Evolutionary conservation across 495 filamentous ascomycete genomes (phyloP), one percentile per base, ranked within the genome.

Genomic region (Aspergillus indologenus): DNA sequence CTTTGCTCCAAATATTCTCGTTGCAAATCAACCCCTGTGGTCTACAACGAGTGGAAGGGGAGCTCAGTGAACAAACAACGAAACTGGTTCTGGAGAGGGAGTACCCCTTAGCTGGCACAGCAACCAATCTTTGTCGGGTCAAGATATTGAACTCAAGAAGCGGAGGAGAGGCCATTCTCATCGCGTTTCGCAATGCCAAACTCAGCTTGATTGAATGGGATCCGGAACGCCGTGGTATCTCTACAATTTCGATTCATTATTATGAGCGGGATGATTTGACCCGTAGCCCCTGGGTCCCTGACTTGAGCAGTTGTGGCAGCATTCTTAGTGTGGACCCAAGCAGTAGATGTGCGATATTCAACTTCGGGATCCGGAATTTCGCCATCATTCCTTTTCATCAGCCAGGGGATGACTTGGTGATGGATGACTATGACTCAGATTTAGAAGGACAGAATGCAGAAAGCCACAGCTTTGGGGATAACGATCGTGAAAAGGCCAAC

Each of bases 181-280:
- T 97, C 22, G 86, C 91, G 3, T 85, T 92, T 65, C 86, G 87
- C 61, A 92, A 98, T 78, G 95, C 94, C 23, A 96, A 94, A 72
- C 79, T 97, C 58, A 91, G 88, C 70, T 76, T 98, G 76, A 84
- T 97, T 53, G 91, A 96, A 77, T 99, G 94, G 94, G 90, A 99
- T 70, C 85, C 90, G 19, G 86, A 88, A 64, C 82, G 82, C 43
- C 78, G 90, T 68, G 80, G 82, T 22, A 83, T 98, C 53, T 84
- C 84, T 24, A 99, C 94, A 15, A 84, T 92, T 57, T 96, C 92
- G 24, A 92, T 99, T 63, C 94, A 99, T 76, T 96, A 92, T 76
- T 99, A 98, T 69, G 94, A 99, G 70, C 85, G 92, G 68, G 92
- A 97, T 66, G 92, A 96, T 65, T 77, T 91, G 59, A 82, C 83